Evolutionary conservation across 108 stramenopile species (phyloP).

Genomic region (Cyclotella cryptica): DNA sequence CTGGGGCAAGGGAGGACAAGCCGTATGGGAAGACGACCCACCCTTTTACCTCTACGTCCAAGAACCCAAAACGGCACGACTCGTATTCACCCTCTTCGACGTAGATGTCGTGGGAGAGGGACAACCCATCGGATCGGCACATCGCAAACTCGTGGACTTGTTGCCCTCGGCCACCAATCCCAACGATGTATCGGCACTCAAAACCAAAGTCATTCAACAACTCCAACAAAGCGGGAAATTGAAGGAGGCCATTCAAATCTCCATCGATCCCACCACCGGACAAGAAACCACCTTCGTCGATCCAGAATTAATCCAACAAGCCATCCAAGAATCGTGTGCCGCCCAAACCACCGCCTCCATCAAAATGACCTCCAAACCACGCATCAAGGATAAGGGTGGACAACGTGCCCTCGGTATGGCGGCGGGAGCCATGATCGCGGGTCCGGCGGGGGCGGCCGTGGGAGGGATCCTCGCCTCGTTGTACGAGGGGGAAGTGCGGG

Average conservation of each 20-base stretch:
- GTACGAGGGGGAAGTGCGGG: slow-evolving; percentile 83
- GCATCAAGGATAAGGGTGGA: slow-evolving; percentile 79
- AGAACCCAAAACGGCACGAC: slow-evolving; percentile 64
- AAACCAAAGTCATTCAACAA: slow-evolving; percentile 56
- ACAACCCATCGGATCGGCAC: slow-evolving; percentile 64
- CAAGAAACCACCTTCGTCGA: slow-evolving; percentile 48
- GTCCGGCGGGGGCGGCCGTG: slow-evolving; percentile 85
- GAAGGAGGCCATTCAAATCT: slow-evolving; percentile 28
- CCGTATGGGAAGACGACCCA: slow-evolving; percentile 75
- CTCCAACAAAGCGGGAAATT: slow-evolving; percentile 38
- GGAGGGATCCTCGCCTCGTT: slow-evolving; percentile 70
- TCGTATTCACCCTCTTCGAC: slow-evolving; percentile 82
- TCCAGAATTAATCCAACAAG: slow-evolving; percentile 53
- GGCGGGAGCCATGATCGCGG: slow-evolving; percentile 81
- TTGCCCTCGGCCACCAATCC: slow-evolving; percentile 51
- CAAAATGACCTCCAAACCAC: slow-evolving; percentile 80
- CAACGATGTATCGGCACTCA: slow-evolving; percentile 53
- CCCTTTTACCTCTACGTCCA: slow-evolving; percentile 86
- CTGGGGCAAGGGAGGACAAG: slow-evolving; percentile 73
- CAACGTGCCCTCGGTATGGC: slow-evolving; percentile 72
- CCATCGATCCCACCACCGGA: slow-evolving; percentile 46
- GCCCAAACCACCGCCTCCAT: slow-evolving; percentile 41
- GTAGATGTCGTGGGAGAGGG: slow-evolving; percentile 76
- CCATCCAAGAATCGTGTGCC: slow-evolving; percentile 65
- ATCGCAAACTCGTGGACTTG: slow-evolving; percentile 57